These are phyloP conservation scores for Ganoderma multipileum DNA, from an alignment of 1,284 basidiomycete genomes.

Conservation along the genomic window DNA sequence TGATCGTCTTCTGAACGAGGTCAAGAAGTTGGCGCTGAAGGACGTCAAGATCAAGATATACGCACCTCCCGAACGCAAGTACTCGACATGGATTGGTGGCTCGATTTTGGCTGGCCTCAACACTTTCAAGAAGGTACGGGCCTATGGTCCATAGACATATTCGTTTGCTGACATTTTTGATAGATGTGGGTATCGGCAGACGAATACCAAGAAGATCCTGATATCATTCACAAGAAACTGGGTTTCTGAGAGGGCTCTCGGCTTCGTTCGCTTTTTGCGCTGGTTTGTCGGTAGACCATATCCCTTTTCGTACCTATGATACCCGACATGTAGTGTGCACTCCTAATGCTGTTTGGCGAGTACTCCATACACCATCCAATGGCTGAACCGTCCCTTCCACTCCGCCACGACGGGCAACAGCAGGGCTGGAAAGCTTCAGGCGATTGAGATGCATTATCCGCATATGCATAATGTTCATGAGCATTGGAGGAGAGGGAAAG, in stretches of 20 bases:
- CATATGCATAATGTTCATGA: constrained; percentile 56
- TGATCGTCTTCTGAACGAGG: constrained; percentile 93
- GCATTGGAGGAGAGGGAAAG: constrained; percentile 38
- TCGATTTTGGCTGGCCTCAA: constrained; percentile 94
- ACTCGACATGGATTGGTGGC: constrained; percentile 99
- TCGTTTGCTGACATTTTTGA: background rate
- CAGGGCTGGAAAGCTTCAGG: background rate
- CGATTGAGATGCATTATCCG: constrained; percentile 29
- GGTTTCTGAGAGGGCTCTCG: constrained; percentile 60
- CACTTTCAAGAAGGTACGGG: constrained; percentile 93
- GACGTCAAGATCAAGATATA: constrained; percentile 99
- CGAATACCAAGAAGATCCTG: constrained; percentile 99
- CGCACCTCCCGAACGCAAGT: constrained; percentile 99
- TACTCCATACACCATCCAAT: background rate
- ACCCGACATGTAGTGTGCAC: constrained; percentile 40
- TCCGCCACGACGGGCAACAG: background rate
- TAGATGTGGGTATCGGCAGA: constrained; percentile 99
- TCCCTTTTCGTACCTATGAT: constrained; percentile 39
- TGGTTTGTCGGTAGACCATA: constrained; percentile 36
- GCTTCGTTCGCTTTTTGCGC: constrained; percentile 27
- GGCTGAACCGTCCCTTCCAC: background rate
- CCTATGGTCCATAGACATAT: background rate
- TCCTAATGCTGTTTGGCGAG: constrained; percentile 32
- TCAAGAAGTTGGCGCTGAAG: constrained; percentile 95
- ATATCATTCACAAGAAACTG: constrained; percentile 94